Evolutionary conservation across 2,329 filamentous ascomycete species (phyloP), one percentile per base, ranked within the genome.

Genomic region (Colletotrichum sp.): DNA sequence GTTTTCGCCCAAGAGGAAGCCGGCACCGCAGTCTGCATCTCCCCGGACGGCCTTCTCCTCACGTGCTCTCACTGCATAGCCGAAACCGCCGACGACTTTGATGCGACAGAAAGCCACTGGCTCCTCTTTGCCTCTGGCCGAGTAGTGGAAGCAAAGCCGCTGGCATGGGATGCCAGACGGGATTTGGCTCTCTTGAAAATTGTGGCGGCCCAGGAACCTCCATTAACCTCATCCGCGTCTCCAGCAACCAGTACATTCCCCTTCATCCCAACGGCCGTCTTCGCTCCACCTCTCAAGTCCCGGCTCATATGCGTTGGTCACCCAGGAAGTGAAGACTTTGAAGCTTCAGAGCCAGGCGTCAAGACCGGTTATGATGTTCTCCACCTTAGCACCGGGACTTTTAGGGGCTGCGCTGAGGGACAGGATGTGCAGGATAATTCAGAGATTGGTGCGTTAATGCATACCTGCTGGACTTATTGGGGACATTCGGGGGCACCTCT

Each of bases 381-480:
- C 15, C 85, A 88, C 61, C 80, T 89, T 52, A 89, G 86, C 56
- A 78, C 83, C 58, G 89, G 88, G 0, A 78, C 69, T 5, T 89
- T 85, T 67, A 80, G 82, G 12, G 88, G 88, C 0, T 81, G 84
- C 66, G 82, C 81, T 2, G 69, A 77, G 12, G 84, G 77, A 5
- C 84, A 84, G 66, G 85, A 90, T 78, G 79, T 83, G 4, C 86
- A 90, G 69, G 87, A 91, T 75, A 90, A 90, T 76, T 84, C 83
- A 3, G 87, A 89, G 28, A 90, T 91, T 69, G 89, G 89, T 2
- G 85, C 85, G 1, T 77, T 91, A 77, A 88, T 85, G 84, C 89
- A 91, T 79, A 86, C 88, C 78, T 88, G 87, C 72, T 91, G 89
- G 89, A 91, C 89, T 3, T 91, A 90, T 79, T 90, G 89, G 89